phyloP scores from a whole-genome alignment of 73 alveolate genomes.

The Paramecium tetraurelia region DNA sequence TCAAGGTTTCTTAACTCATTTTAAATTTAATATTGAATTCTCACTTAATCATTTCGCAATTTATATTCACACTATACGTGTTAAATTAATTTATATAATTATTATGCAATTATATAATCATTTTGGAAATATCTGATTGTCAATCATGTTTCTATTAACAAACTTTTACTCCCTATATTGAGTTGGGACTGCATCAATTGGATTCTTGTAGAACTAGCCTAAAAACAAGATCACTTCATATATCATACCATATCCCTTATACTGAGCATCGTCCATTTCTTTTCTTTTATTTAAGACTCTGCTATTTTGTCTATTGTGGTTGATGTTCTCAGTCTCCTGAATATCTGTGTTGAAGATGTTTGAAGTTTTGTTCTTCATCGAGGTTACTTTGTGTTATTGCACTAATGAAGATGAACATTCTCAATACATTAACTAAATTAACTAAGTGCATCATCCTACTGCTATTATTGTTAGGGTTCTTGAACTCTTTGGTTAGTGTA shows the following conservation, averaged over 20 bases:
- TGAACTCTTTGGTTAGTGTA: background rate
- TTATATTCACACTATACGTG: conserved; percentile 14
- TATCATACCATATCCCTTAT: conserved; percentile 42
- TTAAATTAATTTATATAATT: background rate
- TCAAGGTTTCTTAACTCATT: conserved; percentile 53
- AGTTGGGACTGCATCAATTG: background rate
- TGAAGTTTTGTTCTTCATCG: background rate
- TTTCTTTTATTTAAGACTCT: background rate
- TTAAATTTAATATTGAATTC: conserved; percentile 15
- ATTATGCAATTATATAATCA: background rate
- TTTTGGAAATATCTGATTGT: conserved; percentile 32
- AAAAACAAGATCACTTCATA: background rate
- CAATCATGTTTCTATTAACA: conserved; percentile 2
- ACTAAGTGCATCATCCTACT: conserved; percentile 33
- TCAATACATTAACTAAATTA: conserved; percentile 36
- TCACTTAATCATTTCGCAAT: background rate
- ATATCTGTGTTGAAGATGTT: conserved; percentile 32
- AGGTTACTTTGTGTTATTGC: background rate
- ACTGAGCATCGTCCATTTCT: background rate
- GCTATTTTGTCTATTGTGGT: background rate
- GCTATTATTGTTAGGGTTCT: background rate
- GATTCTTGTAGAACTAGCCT: conserved; percentile 15
- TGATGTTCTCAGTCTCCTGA: background rate
- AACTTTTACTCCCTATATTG: background rate
- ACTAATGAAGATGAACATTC: background rate